phyloP scores from a whole-genome alignment of 2,329 filamentous ascomycete genomes.

The Orbilia blumenaviensis region DNA sequence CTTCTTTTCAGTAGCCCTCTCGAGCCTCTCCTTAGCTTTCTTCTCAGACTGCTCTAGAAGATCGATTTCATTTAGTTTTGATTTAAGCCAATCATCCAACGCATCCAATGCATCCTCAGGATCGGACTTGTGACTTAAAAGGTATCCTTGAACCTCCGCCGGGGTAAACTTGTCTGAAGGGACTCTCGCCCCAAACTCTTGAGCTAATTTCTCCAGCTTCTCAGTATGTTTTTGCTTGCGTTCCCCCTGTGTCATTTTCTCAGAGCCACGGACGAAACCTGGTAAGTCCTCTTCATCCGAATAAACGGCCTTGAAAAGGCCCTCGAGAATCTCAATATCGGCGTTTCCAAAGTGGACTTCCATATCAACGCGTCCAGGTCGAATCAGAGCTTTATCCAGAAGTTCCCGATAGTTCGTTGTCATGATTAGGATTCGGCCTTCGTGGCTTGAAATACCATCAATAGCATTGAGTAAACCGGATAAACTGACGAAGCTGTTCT shows the following conservation, averaged over 20 bases:
- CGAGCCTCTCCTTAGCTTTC: conserved; percentile 70
- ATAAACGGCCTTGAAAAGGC: conserved; percentile 70
- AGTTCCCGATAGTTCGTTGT: conserved; percentile 58
- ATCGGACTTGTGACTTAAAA: conserved; percentile 68
- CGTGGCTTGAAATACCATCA: conserved; percentile 74
- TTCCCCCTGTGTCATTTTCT: conserved; percentile 59
- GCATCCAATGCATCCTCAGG: conserved; percentile 65
- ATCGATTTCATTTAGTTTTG: conserved; percentile 66
- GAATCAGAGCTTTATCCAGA: conserved; percentile 58
- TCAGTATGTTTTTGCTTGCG: conserved; percentile 62
- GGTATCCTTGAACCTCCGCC: conserved; percentile 70
- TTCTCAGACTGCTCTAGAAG: conserved; percentile 74
- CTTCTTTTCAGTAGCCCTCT: conserved; percentile 60
- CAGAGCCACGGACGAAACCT: conserved; percentile 16
- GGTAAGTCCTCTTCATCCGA: conserved; percentile 60
- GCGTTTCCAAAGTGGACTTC: conserved; percentile 69
- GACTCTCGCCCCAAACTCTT: conserved; percentile 65
- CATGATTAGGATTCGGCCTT: conserved; percentile 61
- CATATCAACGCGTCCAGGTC: conserved; percentile 62
- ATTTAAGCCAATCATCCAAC: conserved; percentile 65
- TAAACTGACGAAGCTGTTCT: conserved; percentile 65
- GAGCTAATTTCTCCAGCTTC: conserved; percentile 62
- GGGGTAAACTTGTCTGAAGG: conserved; percentile 69
- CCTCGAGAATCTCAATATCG: conserved; percentile 65
- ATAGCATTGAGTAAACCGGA: conserved; percentile 84